Percentiles rank a stretch among this genome's conserved stretches.
Evolutionary conservation across 2,329 filamentous ascomycete genomes (phyloP).

Genomic region (Monosporascus sp.): DNA sequence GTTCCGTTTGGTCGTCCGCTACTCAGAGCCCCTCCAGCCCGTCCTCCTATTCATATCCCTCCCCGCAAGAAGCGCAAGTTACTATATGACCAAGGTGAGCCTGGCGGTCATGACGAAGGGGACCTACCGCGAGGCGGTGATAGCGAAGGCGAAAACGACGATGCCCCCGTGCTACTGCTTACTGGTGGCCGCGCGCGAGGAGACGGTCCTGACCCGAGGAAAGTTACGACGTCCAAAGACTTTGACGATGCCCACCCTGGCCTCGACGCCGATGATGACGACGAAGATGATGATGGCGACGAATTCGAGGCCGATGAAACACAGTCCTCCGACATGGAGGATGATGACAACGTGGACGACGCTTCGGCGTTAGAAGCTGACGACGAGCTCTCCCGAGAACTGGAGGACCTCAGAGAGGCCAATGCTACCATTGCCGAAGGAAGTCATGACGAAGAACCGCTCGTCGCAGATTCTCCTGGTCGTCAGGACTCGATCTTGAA

Average conservation of each 20-base stretch:
- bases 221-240: slow-evolving; percentile 20
- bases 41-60: slow-evolving; percentile 67
- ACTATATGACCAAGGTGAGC: slow-evolving; percentile 30
- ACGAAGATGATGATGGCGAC: slow-evolving; percentile 23
- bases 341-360: background rate
- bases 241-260: slow-evolving; percentile 18
- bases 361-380: slow-evolving; percentile 10
- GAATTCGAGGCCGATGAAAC: background rate
- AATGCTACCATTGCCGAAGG: slow-evolving; percentile 21
- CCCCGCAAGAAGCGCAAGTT: slow-evolving; percentile 65
- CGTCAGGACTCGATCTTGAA: slow-evolving; percentile 11
- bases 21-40: slow-evolving; percentile 51
- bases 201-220: slow-evolving; percentile 13
- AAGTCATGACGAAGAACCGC: slow-evolving; percentile 16
- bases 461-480: background rate
- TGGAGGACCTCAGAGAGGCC: slow-evolving; percentile 39
- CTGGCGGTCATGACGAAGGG: slow-evolving; percentile 16
- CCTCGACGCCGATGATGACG: slow-evolving; percentile 25
- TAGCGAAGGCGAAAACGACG: slow-evolving; percentile 26
- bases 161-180: slow-evolving; percentile 26
- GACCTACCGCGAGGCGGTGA: slow-evolving; percentile 14
- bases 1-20: slow-evolving; percentile 75
- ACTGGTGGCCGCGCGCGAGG: slow-evolving; percentile 23
- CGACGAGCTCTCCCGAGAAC: slow-evolving; percentile 37
- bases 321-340: background rate